phyloP scores from a whole-genome alignment of 2,329 filamentous ascomycete genomes.

The Monosporascus sp. region DNA sequence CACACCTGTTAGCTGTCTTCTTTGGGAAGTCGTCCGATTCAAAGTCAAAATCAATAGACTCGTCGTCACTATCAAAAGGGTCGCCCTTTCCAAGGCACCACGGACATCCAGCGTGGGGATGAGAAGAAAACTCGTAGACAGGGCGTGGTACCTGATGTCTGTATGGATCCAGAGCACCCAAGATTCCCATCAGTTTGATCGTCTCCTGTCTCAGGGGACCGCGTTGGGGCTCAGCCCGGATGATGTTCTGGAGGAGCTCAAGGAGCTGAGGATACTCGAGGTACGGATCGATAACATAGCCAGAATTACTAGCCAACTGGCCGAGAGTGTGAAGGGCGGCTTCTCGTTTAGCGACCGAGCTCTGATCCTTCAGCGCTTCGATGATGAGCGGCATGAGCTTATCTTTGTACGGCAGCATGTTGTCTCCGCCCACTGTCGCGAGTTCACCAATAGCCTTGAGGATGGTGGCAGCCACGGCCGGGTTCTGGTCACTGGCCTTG shows the following conservation, averaged over 20 bases:
- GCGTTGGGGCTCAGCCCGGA: slow-evolving; percentile 81
- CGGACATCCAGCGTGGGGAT: slow-evolving; percentile 7
- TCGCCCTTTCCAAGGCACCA: slow-evolving; percentile 6
- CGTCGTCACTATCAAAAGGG: slow-evolving; percentile 8
- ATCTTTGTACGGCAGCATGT: slow-evolving; percentile 89
- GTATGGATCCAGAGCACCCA: slow-evolving; percentile 93
- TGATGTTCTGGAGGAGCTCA: slow-evolving; percentile 88
- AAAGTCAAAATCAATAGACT: slow-evolving; percentile 9
- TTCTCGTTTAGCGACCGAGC: slow-evolving; percentile 83
- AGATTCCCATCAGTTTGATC: slow-evolving; percentile 91
- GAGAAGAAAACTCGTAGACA: slow-evolving; percentile 10
- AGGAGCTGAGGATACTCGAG: slow-evolving; percentile 91
- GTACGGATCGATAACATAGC: slow-evolving; percentile 96
- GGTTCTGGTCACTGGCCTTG: slow-evolving; percentile 79
- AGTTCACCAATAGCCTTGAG: slow-evolving; percentile 91
- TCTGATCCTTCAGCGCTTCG: slow-evolving; percentile 88
- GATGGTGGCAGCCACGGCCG: slow-evolving; percentile 90
- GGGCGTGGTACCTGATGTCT: slow-evolving; percentile 65
- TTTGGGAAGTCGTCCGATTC: background rate
- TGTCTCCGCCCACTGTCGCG: slow-evolving; percentile 86
- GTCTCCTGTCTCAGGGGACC: slow-evolving; percentile 86
- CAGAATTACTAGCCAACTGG: slow-evolving; percentile 90
- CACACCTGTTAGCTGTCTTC: slow-evolving; percentile 13
- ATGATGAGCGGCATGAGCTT: slow-evolving; percentile 93
- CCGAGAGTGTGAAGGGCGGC: slow-evolving; percentile 86